Base-by-base conservation (phyloP, 1,139 yeast species). In the Taiozyma onychis region DNA sequence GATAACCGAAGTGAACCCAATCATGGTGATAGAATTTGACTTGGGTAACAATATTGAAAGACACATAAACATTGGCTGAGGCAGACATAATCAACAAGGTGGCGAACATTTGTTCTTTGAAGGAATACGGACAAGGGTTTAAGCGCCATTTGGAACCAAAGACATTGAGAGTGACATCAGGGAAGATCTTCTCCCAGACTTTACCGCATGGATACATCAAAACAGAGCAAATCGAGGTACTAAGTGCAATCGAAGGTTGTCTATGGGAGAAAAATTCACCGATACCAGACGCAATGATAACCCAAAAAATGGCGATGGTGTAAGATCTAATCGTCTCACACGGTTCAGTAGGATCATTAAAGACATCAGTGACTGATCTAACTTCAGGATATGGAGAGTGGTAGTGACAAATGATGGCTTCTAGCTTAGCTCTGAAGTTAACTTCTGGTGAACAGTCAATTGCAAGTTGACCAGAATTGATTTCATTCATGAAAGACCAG, bases 371-470 rank as follows among this genome's bases (percentile, higher is more conserved):
- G 32, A 80, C 77, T 10, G 87, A 73, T 54, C 88, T 71, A 8
- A 83, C 85, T 63, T 82, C 87, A 3, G 83, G 79, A 61, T 83
- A 83, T 1, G 86, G 85, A 1, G 85, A 81, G 62, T 75, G 77
- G 60, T 70, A 81, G 45, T 76, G 70, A 48, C 77, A 66, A 46
- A 81, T 60, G 28, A 73, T 74, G 2, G 83, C 83, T 48, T 72
- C 71, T 24, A 74, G 55, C 51, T 66, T 70, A 7, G 63, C 60
- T 54, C 67, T 67, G 44, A 74, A 63, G 24, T 64, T 63, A 62
- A 70, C 14, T 27, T 51, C 27, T 45, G 51, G 35, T 11, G 48
- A 42, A 6, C 21, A n/a, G 4, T 34, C 14, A 11, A 48, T 9
- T 16, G 50, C 50, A 8, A 58, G 50, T 1, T 61, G 55, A 4